phyloP scores from a whole-genome alignment of 2,329 filamentous ascomycete species.

The Fusarium papillatum region DNA sequence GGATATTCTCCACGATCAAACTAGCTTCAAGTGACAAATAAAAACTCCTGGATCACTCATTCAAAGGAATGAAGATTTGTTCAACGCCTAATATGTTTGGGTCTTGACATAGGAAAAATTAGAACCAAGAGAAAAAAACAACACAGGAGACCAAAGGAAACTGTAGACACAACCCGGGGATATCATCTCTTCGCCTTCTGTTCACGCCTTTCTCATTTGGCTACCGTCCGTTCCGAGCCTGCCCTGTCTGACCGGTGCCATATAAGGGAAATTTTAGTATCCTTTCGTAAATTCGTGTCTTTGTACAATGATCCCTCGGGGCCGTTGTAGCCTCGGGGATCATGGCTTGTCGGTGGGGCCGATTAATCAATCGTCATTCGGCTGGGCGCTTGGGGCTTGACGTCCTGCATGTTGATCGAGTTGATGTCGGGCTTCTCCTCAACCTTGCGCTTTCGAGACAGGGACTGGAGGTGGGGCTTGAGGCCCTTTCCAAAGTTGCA shows the following conservation, averaged over 20 bases:
- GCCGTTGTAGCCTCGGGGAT: conserved; percentile 5
- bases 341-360: conserved; percentile 19
- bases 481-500: conserved; percentile 91
- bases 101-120: conserved; percentile 36
- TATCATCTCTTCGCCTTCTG: conserved; percentile 46
- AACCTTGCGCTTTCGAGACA: conserved; percentile 53
- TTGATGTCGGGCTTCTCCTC: conserved; percentile 69
- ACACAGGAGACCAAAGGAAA: conserved; percentile 38
- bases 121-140: conserved; percentile 28
- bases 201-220: conserved; percentile 41
- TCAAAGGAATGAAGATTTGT: conserved; percentile 37
- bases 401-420: conserved; percentile 69
- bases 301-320: conserved; percentile 45
- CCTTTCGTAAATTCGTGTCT: conserved; percentile 53
- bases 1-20: conserved; percentile 25
- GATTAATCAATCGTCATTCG: conserved; percentile 74
- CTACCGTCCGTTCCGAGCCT: conserved; percentile 44
- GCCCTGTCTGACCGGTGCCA: conserved; percentile 47
- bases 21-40: conserved; percentile 18
- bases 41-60: conserved; percentile 39
- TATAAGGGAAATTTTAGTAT: conserved; percentile 37
- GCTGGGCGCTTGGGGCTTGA: conserved; percentile 67
- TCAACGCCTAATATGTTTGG: conserved; percentile 43
- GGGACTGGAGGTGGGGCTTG: conserved; percentile 83
- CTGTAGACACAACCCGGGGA: conserved; percentile 41